These are phyloP conservation scores for Penicilliopsis zonata DNA, from an alignment of 495 filamentous ascomycete species.

Conservation along the genomic window DNA sequence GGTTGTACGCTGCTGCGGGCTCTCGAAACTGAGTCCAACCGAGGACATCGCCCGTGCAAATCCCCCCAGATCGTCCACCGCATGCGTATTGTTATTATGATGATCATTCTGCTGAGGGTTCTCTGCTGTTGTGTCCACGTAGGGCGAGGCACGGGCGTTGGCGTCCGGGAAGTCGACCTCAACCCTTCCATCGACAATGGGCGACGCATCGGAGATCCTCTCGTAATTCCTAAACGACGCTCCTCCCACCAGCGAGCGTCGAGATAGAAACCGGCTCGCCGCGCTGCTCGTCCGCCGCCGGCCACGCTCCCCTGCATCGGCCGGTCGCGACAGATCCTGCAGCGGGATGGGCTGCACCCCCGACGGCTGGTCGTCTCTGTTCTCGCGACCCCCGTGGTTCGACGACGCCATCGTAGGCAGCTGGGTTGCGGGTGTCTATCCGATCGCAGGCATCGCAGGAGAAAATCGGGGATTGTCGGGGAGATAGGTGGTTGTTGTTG, in stretches of 20 bases:
- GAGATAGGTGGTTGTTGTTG: too few relatives aligned
- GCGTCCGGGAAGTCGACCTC: constrained; percentile 13
- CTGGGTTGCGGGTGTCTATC: constrained; percentile 23
- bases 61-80: constrained; percentile 35
- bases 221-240: constrained; percentile 32
- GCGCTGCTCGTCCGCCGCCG: constrained; percentile 16
- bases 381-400: constrained; percentile 36
- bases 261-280: constrained; percentile 21
- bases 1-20: constrained; percentile 14
- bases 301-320: constrained; percentile 26
- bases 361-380: constrained; percentile 29
- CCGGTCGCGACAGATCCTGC: constrained; percentile 59
- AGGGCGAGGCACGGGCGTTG: constrained; percentile 9
- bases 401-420: constrained; percentile 51
- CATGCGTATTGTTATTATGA: constrained; percentile 28
- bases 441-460: constrained; percentile 33
- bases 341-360: constrained; percentile 69
- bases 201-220: constrained; percentile 42
- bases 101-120: too few relatives aligned
- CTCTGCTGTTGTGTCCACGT: too few relatives aligned
- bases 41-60: constrained; percentile 52
- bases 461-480: not conserved
- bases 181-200: too few relatives aligned
- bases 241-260: constrained; percentile 24
- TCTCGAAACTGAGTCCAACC: constrained; percentile 44